Evolutionary conservation across 768 basidiomycete species (phyloP).

Genomic region (Pulveroboletus sp.): DNA sequence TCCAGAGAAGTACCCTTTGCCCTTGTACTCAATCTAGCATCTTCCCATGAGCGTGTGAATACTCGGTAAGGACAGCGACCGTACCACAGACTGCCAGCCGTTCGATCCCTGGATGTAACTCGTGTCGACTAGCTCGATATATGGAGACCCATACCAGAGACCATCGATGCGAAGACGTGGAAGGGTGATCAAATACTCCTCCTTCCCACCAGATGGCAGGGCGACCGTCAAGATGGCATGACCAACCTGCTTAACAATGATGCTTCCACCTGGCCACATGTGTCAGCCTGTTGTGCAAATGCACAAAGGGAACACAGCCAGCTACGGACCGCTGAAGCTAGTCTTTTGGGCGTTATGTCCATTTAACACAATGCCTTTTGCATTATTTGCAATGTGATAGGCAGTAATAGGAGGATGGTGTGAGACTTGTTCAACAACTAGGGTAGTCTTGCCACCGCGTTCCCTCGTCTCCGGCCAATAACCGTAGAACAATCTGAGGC

Average conservation of each 20-base stretch:
- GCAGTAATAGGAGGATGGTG: conserved; percentile 91
- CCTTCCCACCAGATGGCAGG: conserved; percentile 49
- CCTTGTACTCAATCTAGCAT: conserved; percentile 83
- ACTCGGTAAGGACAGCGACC: conserved; percentile 4
- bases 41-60: conserved; percentile 33
- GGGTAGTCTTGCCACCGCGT: conserved; percentile 71
- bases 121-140: conserved; percentile 84
- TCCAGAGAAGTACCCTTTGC: conserved; percentile 92
- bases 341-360: conserved; percentile 98
- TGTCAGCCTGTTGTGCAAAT: conserved; percentile 1
- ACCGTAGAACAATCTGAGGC: conserved; percentile 75
- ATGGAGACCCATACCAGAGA: conserved; percentile 85
- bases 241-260: conserved; percentile 92
- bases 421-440: conserved; percentile 93
- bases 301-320: background rate
- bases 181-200: conserved; percentile 86
- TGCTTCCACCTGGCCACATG: conserved; percentile 48
- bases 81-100: conserved; percentile 52
- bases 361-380: conserved; percentile 68
- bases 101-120: conserved; percentile 71
- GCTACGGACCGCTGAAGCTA: conserved; percentile 65
- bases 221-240: conserved; percentile 80
- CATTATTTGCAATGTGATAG: conserved; percentile 79
- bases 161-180: conserved; percentile 92
- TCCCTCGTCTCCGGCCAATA: conserved; percentile 68